Evolutionary conservation across 768 basidiomycete species (phyloP), one percentile per base, ranked within the genome.

Genomic region (Lyophyllum shimeji): DNA sequence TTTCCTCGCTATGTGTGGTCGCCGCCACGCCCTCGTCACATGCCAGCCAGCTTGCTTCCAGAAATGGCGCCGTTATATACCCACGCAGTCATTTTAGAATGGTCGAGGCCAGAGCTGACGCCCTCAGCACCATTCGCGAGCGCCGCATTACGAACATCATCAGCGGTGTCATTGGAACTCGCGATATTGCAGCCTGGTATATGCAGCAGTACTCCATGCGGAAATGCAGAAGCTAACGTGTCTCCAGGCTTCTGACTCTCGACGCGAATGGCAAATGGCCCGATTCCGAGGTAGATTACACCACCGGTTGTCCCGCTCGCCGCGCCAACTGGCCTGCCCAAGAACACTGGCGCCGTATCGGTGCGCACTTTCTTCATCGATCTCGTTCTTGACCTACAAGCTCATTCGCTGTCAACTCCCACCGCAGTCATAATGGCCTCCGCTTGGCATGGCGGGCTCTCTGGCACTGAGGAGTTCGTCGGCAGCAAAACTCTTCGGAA

Each of bases 271-370:
- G 74, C 4, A 74, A 71, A 64, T 81, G 80, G 79, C 73, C 76
- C 0, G 76, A 72, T 52, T 57, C 60, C 4, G 63, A 72, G 52
- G 67, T 85, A 1, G 73, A 84, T 60, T 84, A 84, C 56, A 73
- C 78, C 0, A 65, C 78, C 3, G 83, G 83, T 1, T 85, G 84
- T 57, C 59, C 59, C 42, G 83, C 78, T 9, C 76, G 71, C 53
- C 68, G 73, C 6, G 82, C 81, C 15, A 85, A 81, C 59, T 85
- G 84, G 84, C 83, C 82, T 24, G 83, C 83, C 1, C 72, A 79
- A 61, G 62, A 61, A 17, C 82, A 84, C 58, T 83, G 81, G 79
- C 56, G 60, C n/a, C 76, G 77, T 29, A 69, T 79, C 23, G 67
- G 79, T 78, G 55, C 21, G 69, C 60, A 18, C 12, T 44, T n/a